phyloP scores from a whole-genome alignment of 345 rosid genomes.

The Punica granatum region DNA sequence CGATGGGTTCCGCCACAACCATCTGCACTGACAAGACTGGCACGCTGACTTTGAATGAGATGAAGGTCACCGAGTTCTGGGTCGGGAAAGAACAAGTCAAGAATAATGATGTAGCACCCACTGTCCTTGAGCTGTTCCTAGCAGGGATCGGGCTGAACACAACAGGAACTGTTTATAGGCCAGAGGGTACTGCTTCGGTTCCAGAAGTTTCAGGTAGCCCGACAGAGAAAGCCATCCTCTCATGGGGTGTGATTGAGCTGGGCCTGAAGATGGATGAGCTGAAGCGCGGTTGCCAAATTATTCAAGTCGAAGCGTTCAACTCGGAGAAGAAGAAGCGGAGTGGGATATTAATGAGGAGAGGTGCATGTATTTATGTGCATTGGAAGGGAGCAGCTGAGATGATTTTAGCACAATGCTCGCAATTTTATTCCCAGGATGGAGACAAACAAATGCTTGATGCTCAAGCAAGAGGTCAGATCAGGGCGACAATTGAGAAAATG shows the following conservation, averaged over 20 bases:
- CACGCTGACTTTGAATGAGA: slow-evolving; percentile 38
- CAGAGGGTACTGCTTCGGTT: background rate
- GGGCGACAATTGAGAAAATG: slow-evolving; percentile 24
- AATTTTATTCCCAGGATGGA: slow-evolving; percentile 4
- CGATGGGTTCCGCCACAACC: slow-evolving; percentile 50
- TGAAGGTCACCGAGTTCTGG: slow-evolving; percentile 33
- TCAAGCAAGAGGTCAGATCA: background rate
- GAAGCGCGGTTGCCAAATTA: slow-evolving; percentile 12
- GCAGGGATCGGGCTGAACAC: slow-evolving; percentile 29
- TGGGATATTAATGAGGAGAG: slow-evolving; percentile 27
- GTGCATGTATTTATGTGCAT: slow-evolving; percentile 23
- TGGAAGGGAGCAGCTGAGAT: slow-evolving; percentile 61
- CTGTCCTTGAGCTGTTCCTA: slow-evolving; percentile 16
- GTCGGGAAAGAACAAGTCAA: background rate
- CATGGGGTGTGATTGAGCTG: slow-evolving; percentile 29
- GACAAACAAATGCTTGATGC: background rate
- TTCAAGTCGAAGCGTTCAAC: slow-evolving; percentile 38
- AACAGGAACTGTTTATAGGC: slow-evolving; percentile 19
- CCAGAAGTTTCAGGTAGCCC: slow-evolving; percentile 41
- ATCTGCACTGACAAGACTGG: slow-evolving; percentile 58
- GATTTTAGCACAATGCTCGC: slow-evolving; percentile 33
- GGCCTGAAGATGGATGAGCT: slow-evolving; percentile 26
- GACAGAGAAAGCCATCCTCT: slow-evolving; percentile 44
- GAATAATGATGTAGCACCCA: background rate
- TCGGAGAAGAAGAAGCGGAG: slow-evolving; percentile 49